Evolutionary conservation across 2,329 filamentous ascomycete species (phyloP).

Genomic region (Trichoderma pleuroti): DNA sequence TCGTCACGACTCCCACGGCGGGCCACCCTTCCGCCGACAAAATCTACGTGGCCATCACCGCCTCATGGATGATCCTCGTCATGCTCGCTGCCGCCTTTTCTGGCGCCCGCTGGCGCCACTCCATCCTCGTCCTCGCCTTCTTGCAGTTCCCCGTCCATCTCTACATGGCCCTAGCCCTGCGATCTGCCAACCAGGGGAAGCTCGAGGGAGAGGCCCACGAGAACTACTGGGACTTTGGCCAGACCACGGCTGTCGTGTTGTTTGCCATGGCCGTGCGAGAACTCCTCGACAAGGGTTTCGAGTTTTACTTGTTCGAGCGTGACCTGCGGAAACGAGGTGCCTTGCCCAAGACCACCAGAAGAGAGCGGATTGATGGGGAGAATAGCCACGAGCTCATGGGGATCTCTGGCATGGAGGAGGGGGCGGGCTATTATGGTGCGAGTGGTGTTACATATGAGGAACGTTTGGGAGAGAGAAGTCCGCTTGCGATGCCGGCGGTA

Average conservation of each 20-base stretch:
- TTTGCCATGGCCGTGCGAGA: slow-evolving; percentile 25
- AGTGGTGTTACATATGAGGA: neutral
- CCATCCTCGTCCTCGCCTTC: slow-evolving; percentile 27
- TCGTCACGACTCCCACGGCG: slow-evolving; percentile 20
- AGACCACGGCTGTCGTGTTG: slow-evolving; percentile 31
- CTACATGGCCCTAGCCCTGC: slow-evolving; percentile 32
- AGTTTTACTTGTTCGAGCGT: slow-evolving; percentile 21
- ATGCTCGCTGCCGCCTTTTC: slow-evolving; percentile 23
- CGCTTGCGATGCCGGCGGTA: neutral
- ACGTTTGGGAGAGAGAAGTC: neutral
- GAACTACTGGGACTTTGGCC: slow-evolving; percentile 33
- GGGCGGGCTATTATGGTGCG: neutral
- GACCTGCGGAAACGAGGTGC: neutral
- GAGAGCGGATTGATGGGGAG: neutral
- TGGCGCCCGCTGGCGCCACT: slow-evolving; percentile 20
- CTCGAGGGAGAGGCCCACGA: slow-evolving; percentile 22
- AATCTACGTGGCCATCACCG: slow-evolving; percentile 26
- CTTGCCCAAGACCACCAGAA: neutral
- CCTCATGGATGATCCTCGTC: slow-evolving; percentile 23
- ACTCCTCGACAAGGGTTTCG: slow-evolving; percentile 23
- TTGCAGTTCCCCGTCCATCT: slow-evolving; percentile 33
- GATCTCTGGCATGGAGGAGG: neutral
- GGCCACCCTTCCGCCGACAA: slow-evolving; percentile 28
- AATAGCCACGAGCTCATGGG: neutral
- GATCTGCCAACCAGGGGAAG: slow-evolving; percentile 28